Percentiles rank a stretch among this genome's conserved stretches.
phyloP scores from a whole-genome alignment of 148 eudicot genomes.

The Silene latifolia region DNA sequence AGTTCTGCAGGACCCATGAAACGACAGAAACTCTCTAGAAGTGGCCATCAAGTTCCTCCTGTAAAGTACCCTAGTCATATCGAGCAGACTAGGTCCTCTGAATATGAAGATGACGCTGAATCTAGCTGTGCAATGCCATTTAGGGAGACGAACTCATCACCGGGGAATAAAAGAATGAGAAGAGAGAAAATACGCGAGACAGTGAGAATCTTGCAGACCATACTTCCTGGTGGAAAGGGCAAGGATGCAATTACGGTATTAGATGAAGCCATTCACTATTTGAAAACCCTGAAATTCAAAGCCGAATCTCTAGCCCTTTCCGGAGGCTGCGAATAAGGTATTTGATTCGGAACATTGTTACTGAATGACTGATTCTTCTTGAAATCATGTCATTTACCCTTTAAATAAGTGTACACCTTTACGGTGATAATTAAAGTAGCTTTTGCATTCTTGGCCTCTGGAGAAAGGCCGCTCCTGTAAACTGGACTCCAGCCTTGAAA shows the following conservation, averaged over 20 bases:
- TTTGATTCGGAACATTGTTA: not conserved
- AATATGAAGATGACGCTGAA: slow-evolving; percentile 62
- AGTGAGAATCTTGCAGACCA: slow-evolving; percentile 50
- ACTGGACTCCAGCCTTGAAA: not conserved
- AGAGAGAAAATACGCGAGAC: slow-evolving; percentile 61
- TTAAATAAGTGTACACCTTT: not conserved
- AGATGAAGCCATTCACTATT: slow-evolving; percentile 76
- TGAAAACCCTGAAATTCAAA: slow-evolving; percentile 54
- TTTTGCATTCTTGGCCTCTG: slow-evolving; percentile 2
- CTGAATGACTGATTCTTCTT: slow-evolving; percentile 11
- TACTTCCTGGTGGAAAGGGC: slow-evolving; percentile 61
- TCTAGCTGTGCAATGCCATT: slow-evolving; percentile 44
- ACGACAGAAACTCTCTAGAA: slow-evolving; percentile 42
- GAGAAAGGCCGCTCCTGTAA: slow-evolving; percentile 1
- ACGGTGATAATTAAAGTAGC: too few relatives aligned
- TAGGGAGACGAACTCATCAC: slow-evolving; percentile 25
- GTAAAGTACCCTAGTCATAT: slow-evolving; percentile 33
- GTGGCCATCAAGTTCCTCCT: slow-evolving; percentile 29
- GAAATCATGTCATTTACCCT: not conserved
- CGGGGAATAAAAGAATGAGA: slow-evolving; percentile 42
- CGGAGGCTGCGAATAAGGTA: slow-evolving; percentile 5
- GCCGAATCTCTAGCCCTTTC: slow-evolving; percentile 60
- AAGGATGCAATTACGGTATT: slow-evolving; percentile 57
- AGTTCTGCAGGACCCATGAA: slow-evolving; percentile 54
- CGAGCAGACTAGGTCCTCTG: slow-evolving; percentile 26